Percentiles rank a stretch among this genome's conserved stretches.
phyloP scores from a whole-genome alignment of 345 rosid species.

The Syzygium aqueum region DNA sequence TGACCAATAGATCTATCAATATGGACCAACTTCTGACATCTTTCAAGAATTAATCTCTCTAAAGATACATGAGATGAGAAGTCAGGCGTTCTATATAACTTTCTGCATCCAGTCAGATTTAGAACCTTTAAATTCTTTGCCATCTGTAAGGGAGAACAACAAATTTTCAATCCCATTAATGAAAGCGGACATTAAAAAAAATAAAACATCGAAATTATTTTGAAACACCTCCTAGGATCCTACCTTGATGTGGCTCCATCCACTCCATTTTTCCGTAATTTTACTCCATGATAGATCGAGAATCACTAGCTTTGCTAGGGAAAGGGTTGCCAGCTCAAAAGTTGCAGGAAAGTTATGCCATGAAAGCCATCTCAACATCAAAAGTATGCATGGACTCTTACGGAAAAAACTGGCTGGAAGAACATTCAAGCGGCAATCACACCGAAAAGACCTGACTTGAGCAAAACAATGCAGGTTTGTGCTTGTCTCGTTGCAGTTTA shows the following conservation, averaged over 20 bases:
- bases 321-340: not conserved
- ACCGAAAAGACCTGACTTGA: no score
- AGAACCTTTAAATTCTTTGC: not conserved
- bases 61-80: not conserved
- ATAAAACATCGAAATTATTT: not conserved
- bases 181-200: not conserved
- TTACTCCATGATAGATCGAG: not conserved
- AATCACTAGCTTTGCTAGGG: not conserved
- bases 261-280: not conserved
- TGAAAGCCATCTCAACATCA: not conserved
- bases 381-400: not conserved
- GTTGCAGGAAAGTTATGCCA: not conserved
- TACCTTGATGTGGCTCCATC: not conserved
- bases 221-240: no score
- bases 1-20: not conserved
- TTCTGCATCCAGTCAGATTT: not conserved
- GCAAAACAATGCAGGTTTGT: no score
- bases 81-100: not conserved
- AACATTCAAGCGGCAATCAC: no score
- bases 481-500: not conserved
- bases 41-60: not conserved
- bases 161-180: no score
- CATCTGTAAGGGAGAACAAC: not conserved
- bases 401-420: not conserved
- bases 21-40: not conserved